phyloP scores from a whole-genome alignment of 139 green algal genomes.

The Edaphochlamys debaryana region DNA sequence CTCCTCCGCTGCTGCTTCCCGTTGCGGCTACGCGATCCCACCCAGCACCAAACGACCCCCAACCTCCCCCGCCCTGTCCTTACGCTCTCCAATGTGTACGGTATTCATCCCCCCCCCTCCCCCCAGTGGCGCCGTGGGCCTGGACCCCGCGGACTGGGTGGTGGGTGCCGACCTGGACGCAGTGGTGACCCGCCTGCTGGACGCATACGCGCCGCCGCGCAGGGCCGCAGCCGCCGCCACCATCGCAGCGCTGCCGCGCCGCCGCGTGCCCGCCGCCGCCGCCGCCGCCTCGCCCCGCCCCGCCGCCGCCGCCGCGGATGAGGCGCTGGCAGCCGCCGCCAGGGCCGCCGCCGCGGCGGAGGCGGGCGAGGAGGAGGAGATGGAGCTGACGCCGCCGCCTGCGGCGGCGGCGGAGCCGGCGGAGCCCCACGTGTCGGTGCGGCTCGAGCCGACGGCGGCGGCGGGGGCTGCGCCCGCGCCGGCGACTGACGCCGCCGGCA shows the following conservation, averaged over 20 bases:
- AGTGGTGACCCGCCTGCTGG: conserved; percentile 21
- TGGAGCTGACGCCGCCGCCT: not conserved
- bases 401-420: too few species aligned
- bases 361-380: too few species aligned
- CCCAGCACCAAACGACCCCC: not conserved
- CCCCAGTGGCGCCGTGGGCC: not conserved
- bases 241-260: not conserved
- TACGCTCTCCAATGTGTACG: not conserved
- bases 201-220: conserved; percentile 17
- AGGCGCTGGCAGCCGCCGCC: not conserved
- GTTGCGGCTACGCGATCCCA: not conserved
- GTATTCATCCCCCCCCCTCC: not conserved
- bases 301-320: not conserved
- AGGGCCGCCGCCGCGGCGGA: not conserved
- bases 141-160: conserved; percentile 30
- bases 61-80: not conserved
- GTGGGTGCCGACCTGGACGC: conserved; percentile 39
- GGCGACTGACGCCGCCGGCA: not conserved
- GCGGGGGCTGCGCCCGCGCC: not conserved
- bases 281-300: not conserved
- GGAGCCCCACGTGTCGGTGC: too few species aligned
- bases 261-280: not conserved
- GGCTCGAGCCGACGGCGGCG: not conserved
- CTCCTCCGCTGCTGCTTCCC: not conserved
- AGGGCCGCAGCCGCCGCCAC: not conserved